Percentiles rank a stretch among this genome's conserved stretches.
phyloP scores from a whole-genome alignment of 2,329 filamentous ascomycete species.

The Venturia asperata region DNA sequence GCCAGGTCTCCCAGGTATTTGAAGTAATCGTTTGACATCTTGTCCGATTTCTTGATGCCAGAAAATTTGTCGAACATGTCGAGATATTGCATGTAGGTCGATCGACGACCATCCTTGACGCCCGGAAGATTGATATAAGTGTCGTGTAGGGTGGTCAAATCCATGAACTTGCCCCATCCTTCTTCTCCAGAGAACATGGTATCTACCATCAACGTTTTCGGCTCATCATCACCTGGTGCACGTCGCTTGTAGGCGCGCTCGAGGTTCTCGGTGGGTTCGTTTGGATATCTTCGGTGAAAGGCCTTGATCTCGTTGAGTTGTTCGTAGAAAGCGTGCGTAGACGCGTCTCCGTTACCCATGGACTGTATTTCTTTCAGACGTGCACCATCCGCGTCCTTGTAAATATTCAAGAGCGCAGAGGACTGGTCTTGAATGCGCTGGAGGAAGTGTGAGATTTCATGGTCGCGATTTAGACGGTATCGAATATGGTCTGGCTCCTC shows the following conservation, averaged over 20 bases:
- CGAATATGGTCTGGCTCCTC: slow-evolving; percentile 81
- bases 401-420: slow-evolving; percentile 69
- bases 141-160: slow-evolving; percentile 77
- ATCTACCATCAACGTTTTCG: slow-evolving; percentile 64
- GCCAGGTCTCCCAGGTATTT: slow-evolving; percentile 75
- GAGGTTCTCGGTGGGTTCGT: slow-evolving; percentile 90
- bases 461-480: slow-evolving; percentile 81
- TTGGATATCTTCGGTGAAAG: slow-evolving; percentile 85
- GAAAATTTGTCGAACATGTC: slow-evolving; percentile 86
- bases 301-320: slow-evolving; percentile 74
- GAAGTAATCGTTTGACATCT: slow-evolving; percentile 89
- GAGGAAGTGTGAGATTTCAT: slow-evolving; percentile 82
- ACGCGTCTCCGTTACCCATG: slow-evolving; percentile 74
- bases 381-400: slow-evolving; percentile 67
- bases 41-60: slow-evolving; percentile 70
- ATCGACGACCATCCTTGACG: slow-evolving; percentile 57
- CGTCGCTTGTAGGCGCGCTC: slow-evolving; percentile 82
- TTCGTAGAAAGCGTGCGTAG: slow-evolving; percentile 82
- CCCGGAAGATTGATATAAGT: slow-evolving; percentile 83
- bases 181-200: slow-evolving; percentile 95
- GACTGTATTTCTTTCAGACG: slow-evolving; percentile 74
- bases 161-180: slow-evolving; percentile 84
- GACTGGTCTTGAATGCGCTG: slow-evolving; percentile 84
- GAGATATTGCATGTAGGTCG: slow-evolving; percentile 88
- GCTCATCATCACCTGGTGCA: slow-evolving; percentile 52